Base-by-base conservation (phyloP, 2,329 filamentous ascomycete species). In the Annulohypoxylon truncatum region DNA sequence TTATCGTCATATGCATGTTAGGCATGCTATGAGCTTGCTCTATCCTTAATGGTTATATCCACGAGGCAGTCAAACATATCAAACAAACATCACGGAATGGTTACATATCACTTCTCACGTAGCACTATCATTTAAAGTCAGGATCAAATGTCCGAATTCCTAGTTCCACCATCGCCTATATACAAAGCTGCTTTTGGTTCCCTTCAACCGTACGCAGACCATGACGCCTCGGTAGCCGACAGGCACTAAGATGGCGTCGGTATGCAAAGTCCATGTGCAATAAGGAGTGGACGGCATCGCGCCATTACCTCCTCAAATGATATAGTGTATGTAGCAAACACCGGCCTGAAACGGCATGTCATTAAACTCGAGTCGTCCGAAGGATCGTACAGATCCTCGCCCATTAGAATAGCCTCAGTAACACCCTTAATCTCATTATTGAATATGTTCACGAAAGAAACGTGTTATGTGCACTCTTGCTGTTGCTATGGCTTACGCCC, bases 241-340 rank as follows among this genome's bases (percentile, higher is more conserved):
- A 8, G 24, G 42, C n/a, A 13, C 2, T 12, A 13, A 29, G 51
- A 22, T 33, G 8, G 15, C 42, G 7, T 42, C 29, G 24, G 18
- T 54, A 20, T 29, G 18, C 44, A 31, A 60, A 42, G 31, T 24
- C 40, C 28, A 15, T 54, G 15, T 50, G 51, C 54, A 31, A 50
- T 64, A 70, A 68, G 63, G 66, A 68, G 53, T 38, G 68, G 68
- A 70, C 66, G 66, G 68, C 68, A 60, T 70, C 62, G 33, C 47
- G 68, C 68, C 68, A 70, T 70, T 66, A 70, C 66, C 62, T 64
- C 68, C 65, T 35, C 61, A 52, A 31, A 38, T 58, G 15, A 56
- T 61, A 61, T 50, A 58, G 31, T 48, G 15, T 31, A 46, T 48
- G 15, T 31, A 46, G 15, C 35, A 42, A 52, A 12, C 46, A 24